These are phyloP conservation scores for Globisporangium paroecandrum DNA, from an alignment of 352 stramenopile species.

Conservation along the genomic window DNA sequence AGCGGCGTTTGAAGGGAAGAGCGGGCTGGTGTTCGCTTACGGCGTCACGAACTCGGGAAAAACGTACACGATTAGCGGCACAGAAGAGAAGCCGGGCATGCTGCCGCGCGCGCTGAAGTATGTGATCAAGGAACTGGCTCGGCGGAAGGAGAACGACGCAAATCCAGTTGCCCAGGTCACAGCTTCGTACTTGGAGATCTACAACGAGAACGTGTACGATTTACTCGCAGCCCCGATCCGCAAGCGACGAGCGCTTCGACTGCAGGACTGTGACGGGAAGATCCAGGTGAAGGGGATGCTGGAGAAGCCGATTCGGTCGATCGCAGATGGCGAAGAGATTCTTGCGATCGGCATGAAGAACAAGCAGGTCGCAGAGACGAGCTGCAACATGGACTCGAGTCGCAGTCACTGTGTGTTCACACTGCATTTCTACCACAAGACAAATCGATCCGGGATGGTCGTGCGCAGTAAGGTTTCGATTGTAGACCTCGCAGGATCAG, in stretches of 20 bases:
- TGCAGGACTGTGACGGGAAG: constrained; percentile 84
- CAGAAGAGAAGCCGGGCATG: constrained; percentile 65
- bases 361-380: constrained; percentile 84
- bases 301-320: constrained; percentile 52
- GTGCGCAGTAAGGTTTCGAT: constrained; percentile 82
- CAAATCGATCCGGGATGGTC: constrained; percentile 13
- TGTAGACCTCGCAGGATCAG: constrained; percentile 92
- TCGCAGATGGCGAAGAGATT: constrained; percentile 71
- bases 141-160: constrained; percentile 39
- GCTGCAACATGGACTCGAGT: constrained; percentile 88
- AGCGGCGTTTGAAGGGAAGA: constrained; percentile 80
- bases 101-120: constrained; percentile 77
- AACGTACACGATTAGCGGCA: constrained; percentile 97
- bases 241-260: constrained; percentile 60
- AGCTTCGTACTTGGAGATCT: constrained; percentile 97
- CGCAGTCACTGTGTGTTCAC: constrained; percentile 91
- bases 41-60: constrained; percentile 99
- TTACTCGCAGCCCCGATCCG: constrained; percentile 70
- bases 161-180: constrained; percentile 47
- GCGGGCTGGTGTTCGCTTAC: constrained; percentile 95
- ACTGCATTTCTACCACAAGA: constrained; percentile 64
- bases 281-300: constrained; percentile 86
- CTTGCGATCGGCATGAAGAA: constrained; percentile 66
- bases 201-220: constrained; percentile 98
- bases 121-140: constrained; percentile 63